Base-by-base conservation (phyloP, 2,329 filamentous ascomycete species). In the Ophiostoma populinum region DNA sequence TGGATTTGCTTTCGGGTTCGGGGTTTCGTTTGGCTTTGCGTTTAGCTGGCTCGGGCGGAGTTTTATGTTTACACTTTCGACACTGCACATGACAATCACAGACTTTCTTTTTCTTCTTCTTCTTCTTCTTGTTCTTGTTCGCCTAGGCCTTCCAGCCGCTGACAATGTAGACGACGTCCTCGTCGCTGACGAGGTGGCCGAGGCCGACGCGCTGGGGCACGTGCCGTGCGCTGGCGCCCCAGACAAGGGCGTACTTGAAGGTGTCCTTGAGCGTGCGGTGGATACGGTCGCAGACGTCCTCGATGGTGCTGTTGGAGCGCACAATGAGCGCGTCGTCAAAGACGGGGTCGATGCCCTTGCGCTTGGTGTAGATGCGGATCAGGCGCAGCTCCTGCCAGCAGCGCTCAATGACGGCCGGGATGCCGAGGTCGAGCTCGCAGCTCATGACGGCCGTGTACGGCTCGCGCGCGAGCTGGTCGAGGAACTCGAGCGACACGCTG, bases 231-330 rank as follows among this genome's bases (percentile, higher is more conserved):
- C 87, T 95, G 13, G 86, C 86, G 5, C 90, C 90, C 92, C 92
- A 98, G 0, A 98, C 90, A 45, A 95, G 59, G 3, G 90, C 92
- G 59, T 95, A 94, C 64, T 95, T 98, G 68, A 95, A 98, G 5
- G 85, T 93, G 43, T 98, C 92, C 70, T 95, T 98, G 45, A 98
- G 62, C 18, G 75, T 90, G 42, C 90, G 68, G 59, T 98, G 90
- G 46, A 98, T 80, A 48, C 82, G 75, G 56, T 98, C 90, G 56
- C 90, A 98, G 8, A 98, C 90, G 55, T 98, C 87, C 59, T 95
- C 90, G 50, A 98, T 85, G 10, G 76, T 82, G 51, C 81, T 83
- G 47, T 86, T 80, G 52, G 65, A 75, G 39, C 92, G 69, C 45
- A 98, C 90, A 51, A 98, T 98, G 49, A 98, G 58, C 1, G 90